Evolutionary conservation across 1,139 yeast genomes (phyloP).

Genomic region (Fermentozyma sake): DNA sequence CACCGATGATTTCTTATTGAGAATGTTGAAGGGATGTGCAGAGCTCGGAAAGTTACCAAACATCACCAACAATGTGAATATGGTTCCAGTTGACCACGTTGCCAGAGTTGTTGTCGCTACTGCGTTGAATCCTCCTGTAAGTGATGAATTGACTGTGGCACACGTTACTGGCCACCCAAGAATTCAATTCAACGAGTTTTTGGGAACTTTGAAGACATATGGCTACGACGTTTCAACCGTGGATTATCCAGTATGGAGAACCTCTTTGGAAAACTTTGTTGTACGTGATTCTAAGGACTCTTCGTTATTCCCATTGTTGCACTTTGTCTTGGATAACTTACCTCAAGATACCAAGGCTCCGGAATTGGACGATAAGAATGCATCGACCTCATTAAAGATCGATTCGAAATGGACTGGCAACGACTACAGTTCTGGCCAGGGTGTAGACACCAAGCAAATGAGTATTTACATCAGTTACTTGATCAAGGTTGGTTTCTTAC

Average conservation of each 20-base stretch:
- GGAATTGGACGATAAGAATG: constrained; percentile 83
- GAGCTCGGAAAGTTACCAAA: constrained; percentile 85
- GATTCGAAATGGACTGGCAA: constrained; percentile 63
- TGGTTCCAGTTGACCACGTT: constrained; percentile 98
- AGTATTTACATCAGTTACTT: constrained; percentile 79
- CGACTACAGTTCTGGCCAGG: constrained; percentile 66
- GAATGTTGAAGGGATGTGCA: constrained; percentile 92
- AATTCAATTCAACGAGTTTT: constrained; percentile 69
- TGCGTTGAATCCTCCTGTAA: constrained; percentile 68
- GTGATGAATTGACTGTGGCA: constrained; percentile 59
- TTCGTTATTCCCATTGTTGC: constrained; percentile 89
- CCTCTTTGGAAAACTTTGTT: constrained; percentile 69
- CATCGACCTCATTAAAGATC: constrained; percentile 54
- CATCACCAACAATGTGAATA: constrained; percentile 81
- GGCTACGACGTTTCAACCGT: constrained; percentile 66
- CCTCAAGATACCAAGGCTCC: constrained; percentile 94
- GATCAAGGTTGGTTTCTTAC: constrained; percentile 72
- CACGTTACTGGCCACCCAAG: constrained; percentile 99
- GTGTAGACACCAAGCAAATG: constrained; percentile 62
- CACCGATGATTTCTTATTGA: constrained; percentile 90
- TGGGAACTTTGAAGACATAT: constrained; percentile 57
- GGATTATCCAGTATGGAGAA: constrained; percentile 78
- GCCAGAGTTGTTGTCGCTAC: constrained; percentile 87
- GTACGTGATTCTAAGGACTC: constrained; percentile 61
- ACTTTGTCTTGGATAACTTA: constrained; percentile 87